Percentiles rank a stretch among this genome's conserved stretches.
These are phyloP conservation scores for Mollisiaceae sp. DNA, from an alignment of 2,329 filamentous ascomycete species.

Conservation along the genomic window DNA sequence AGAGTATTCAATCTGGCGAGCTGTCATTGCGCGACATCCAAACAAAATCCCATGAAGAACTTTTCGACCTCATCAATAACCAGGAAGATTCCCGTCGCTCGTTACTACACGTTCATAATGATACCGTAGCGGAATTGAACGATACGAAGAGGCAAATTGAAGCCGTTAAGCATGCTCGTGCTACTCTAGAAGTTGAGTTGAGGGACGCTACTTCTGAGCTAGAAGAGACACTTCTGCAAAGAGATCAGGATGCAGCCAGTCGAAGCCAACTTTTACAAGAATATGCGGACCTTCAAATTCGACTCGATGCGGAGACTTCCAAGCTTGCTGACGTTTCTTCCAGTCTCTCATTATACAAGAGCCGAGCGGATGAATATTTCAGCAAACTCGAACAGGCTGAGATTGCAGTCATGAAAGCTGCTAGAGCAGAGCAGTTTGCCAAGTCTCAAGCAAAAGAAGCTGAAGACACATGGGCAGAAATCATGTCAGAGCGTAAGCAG, in stretches of 20 bases:
- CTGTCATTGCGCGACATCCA: conserved; percentile 90
- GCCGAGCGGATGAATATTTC: conserved; percentile 93
- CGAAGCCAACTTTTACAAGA: conserved; percentile 89
- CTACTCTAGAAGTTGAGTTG: conserved; percentile 81
- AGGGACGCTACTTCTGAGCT: conserved; percentile 84
- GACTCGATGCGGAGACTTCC: conserved; percentile 86
- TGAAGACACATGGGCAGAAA: conserved; percentile 86
- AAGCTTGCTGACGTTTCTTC: conserved; percentile 83
- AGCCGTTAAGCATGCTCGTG: conserved; percentile 80
- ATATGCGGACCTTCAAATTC: conserved; percentile 91
- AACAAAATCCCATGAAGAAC: conserved; percentile 90
- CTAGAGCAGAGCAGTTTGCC: conserved; percentile 90
- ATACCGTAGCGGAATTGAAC: conserved; percentile 81
- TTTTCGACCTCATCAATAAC: conserved; percentile 89
- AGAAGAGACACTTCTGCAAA: conserved; percentile 75
- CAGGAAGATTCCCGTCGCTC: conserved; percentile 88
- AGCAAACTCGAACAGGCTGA: conserved; percentile 96
- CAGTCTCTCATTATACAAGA: conserved; percentile 88
- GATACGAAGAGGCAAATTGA: conserved; percentile 89
- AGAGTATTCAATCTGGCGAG: conserved; percentile 84
- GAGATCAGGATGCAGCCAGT: conserved; percentile 87
- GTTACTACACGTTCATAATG: conserved; percentile 83
- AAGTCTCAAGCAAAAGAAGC: conserved; percentile 88
- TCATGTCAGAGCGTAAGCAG: conserved; percentile 90
- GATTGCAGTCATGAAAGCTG: conserved; percentile 91